phyloP scores from a whole-genome alignment of 176 grass and related monocot species.

The Olyra latifolia region DNA sequence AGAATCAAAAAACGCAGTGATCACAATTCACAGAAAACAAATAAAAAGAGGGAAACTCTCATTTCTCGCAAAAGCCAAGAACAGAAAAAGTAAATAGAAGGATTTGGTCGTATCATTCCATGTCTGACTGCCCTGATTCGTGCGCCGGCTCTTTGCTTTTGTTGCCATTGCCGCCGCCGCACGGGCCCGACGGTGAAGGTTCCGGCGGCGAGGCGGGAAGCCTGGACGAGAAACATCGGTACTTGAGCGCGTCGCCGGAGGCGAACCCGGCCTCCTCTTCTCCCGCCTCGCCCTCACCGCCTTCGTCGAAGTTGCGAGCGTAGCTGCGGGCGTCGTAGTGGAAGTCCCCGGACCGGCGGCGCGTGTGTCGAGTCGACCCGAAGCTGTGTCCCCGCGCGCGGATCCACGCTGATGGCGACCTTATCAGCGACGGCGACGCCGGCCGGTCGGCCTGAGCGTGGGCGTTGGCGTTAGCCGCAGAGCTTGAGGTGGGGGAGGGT shows the following conservation, averaged over 20 bases:
- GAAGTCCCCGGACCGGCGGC: conserved; percentile 28
- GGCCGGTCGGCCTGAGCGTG: not conserved
- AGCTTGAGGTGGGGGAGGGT: not conserved
- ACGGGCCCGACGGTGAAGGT: not conserved
- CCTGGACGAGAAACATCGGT: conserved; percentile 43
- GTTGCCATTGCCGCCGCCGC: not conserved
- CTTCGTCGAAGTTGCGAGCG: conserved; percentile 61
- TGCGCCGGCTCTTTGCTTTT: not conserved
- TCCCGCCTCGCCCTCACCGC: not conserved
- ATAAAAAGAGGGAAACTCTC: not conserved
- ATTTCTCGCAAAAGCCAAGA: not conserved
- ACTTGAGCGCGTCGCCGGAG: not conserved
- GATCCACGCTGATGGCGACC: conserved; percentile 53
- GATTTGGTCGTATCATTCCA: not conserved
- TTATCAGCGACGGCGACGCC: conserved; percentile 32
- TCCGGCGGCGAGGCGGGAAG: conserved; percentile 29
- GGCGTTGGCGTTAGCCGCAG: not conserved
- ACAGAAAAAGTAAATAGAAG: not conserved
- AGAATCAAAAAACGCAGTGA: too few species aligned
- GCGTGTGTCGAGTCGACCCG: conserved; percentile 11
- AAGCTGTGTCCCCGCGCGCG: conserved; percentile 33
- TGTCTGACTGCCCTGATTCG: not conserved
- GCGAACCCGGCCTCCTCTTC: not conserved
- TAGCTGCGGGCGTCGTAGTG: conserved; percentile 58
- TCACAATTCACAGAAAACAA: not conserved